phyloP scores from a whole-genome alignment of 2,329 filamentous ascomycete genomes.

The Thielaviopsis musarum region DNA sequence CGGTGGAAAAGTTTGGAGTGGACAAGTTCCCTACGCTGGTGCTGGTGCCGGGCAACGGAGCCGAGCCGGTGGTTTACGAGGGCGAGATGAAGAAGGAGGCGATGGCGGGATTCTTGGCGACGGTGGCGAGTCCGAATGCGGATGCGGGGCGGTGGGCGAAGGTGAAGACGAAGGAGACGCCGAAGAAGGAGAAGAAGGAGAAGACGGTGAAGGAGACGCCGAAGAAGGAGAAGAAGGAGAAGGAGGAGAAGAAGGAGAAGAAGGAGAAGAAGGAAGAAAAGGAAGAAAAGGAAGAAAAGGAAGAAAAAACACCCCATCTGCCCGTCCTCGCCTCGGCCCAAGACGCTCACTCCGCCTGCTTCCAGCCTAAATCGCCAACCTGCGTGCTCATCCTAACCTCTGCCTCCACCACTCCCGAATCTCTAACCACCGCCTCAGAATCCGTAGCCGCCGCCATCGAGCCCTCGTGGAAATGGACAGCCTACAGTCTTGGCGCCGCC shows the following conservation, averaged over 20 bases:
- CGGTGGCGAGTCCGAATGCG: conserved; percentile 63
- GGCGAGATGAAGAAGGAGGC: conserved; percentile 74
- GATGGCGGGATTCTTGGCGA: conserved; percentile 68
- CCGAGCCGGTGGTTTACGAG: conserved; percentile 55
- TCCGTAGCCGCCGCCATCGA: neutral
- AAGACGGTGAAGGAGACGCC: conserved; percentile 23
- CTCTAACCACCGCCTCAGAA: neutral
- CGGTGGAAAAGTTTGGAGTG: conserved; percentile 59
- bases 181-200: conserved; percentile 25
- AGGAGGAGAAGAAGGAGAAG: conserved; percentile 18
- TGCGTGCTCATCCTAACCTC: neutral
- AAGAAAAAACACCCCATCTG: conserved; percentile 32
- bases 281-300: conserved; percentile 16
- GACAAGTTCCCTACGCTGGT: conserved; percentile 65
- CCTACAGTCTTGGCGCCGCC: neutral
- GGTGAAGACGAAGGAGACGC: conserved; percentile 24
- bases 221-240: conserved; percentile 24
- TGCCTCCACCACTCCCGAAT: neutral
- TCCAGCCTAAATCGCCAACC: neutral
- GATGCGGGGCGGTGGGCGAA: conserved; percentile 36
- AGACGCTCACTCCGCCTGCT: neutral
- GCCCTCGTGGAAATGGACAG: neutral
- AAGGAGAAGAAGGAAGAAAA: conserved; percentile 24
- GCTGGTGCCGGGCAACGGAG: conserved; percentile 54
- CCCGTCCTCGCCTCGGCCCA: conserved; percentile 37